Conservation (phyloP, 306 rosid genomes). For the Castanea mollissima region DNA sequence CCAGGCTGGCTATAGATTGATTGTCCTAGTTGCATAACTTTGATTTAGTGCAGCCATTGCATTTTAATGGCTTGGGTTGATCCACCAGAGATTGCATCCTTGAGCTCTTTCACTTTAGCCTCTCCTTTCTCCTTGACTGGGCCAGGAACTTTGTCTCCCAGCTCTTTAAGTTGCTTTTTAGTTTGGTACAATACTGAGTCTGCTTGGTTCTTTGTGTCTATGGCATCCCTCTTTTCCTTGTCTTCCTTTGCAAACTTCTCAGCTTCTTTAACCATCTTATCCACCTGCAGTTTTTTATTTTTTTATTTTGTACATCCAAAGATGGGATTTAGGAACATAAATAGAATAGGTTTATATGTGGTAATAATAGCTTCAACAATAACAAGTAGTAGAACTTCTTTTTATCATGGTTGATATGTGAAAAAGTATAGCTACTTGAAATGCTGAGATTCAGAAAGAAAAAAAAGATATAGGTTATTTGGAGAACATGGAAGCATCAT, state of each 20-base stretch:
- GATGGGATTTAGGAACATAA: background rate
- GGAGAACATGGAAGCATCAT: too few relatives aligned
- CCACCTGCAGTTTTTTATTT: constrained; percentile 50
- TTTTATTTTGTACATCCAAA: background rate
- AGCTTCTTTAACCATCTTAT: constrained; percentile 75
- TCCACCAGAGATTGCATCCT: constrained; percentile 74
- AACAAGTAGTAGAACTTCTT: too few relatives aligned
- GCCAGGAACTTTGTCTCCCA: constrained; percentile 84
- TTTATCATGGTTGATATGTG: too few relatives aligned
- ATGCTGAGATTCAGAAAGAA: too few relatives aligned
- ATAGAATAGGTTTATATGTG: background rate
- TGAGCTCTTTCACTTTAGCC: constrained; percentile 76
- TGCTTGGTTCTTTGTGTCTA: constrained; percentile 91
- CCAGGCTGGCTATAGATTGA: constrained; percentile 89
- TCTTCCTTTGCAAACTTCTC: constrained; percentile 80
- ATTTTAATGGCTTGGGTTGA: constrained; percentile 70
- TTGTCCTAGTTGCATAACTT: constrained; percentile 91
- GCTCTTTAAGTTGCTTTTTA: constrained; percentile 88
- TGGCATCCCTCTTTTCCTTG: constrained; percentile 91
- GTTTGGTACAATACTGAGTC: constrained; percentile 93
- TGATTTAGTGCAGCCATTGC: constrained; percentile 91
- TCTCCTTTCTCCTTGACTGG: constrained; percentile 91
- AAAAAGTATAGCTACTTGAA: too few relatives aligned
- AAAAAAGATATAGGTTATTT: too few relatives aligned
- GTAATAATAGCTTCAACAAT: background rate